Evolutionary conservation across 345 rosid genomes (phyloP).

Genomic region (Jatropha curcas): DNA sequence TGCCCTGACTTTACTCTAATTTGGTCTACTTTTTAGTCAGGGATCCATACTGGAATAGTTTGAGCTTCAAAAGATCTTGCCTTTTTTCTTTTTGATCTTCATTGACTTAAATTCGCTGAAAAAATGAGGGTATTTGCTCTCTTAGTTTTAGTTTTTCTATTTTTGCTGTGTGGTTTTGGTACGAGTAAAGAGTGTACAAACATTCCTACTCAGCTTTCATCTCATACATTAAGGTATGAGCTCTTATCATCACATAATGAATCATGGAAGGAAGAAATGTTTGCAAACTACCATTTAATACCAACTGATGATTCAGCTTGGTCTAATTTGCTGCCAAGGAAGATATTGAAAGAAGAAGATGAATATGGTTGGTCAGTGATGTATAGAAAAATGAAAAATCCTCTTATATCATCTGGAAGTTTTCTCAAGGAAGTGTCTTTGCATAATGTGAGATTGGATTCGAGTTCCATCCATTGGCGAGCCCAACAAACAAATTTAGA

Average conservation of each 20-base stretch:
- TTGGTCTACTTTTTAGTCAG: background rate
- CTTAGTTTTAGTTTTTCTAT: constrained; percentile 17
- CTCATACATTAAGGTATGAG: constrained; percentile 70
- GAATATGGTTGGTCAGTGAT: constrained; percentile 67
- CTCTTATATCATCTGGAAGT: constrained; percentile 31
- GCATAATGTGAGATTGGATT: constrained; percentile 76
- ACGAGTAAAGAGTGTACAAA: constrained; percentile 87
- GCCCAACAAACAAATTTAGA: constrained; percentile 89
- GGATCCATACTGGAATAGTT: too few relatives aligned
- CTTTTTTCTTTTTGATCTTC: background rate
- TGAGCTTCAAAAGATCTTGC: too few relatives aligned
- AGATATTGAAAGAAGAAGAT: constrained; percentile 61
- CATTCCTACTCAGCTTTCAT: constrained; percentile 49
- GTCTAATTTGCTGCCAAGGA: constrained; percentile 70
- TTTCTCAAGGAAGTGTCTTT: constrained; percentile 76
- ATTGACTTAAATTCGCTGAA: background rate
- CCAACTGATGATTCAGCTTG: constrained; percentile 87
- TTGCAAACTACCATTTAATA: constrained; percentile 74
- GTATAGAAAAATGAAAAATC: constrained; percentile 69
- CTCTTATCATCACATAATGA: constrained; percentile 63
- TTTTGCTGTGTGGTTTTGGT: constrained; percentile 26
- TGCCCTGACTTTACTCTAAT: background rate
- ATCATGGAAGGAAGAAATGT: constrained; percentile 63
- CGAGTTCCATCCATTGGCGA: constrained; percentile 56
- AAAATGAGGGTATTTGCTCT: constrained; percentile 32